Percentiles rank a stretch among this genome's conserved stretches.
Conservation (phyloP, 305 asterid genomes). For the Fraxinus ornus region DNA sequence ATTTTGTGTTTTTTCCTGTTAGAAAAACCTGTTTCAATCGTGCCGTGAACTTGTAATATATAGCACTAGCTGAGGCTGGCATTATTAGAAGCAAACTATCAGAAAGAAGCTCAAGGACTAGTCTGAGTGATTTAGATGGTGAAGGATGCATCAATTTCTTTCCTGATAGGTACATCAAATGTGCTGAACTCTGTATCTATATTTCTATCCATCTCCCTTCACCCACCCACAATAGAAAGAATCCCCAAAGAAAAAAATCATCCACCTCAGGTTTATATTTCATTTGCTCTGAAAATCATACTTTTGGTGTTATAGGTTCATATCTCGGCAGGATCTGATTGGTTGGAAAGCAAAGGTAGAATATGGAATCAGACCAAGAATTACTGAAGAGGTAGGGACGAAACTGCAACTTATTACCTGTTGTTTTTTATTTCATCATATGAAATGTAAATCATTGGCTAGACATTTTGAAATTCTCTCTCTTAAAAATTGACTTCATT, state of each 20-base stretch:
- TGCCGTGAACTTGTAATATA: slow-evolving; percentile 20
- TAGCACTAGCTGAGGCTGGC: slow-evolving; percentile 95
- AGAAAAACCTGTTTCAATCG: slow-evolving; percentile 15
- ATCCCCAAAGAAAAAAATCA: not conserved
- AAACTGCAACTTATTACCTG: not conserved
- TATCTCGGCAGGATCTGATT: slow-evolving; percentile 78
- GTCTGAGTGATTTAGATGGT: slow-evolving; percentile 30
- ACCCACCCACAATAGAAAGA: not conserved
- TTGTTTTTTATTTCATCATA: slow-evolving; percentile 1
- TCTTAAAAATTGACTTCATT: slow-evolving; percentile 59
- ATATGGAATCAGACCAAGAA: slow-evolving; percentile 53
- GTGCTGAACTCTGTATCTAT: not conserved
- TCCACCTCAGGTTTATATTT: not conserved
- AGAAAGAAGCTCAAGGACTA: slow-evolving; percentile 25
- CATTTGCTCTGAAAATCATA: not conserved
- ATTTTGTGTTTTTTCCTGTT: not conserved
- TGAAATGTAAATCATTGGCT: not conserved
- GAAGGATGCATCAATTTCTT: slow-evolving; percentile 38
- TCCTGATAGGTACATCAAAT: slow-evolving; percentile 67
- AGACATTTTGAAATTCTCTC: slow-evolving; percentile 17
- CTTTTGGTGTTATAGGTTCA: slow-evolving; percentile 46
- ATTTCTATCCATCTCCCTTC: not conserved
- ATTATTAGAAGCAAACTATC: slow-evolving; percentile 74
- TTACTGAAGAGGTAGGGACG: slow-evolving; percentile 58
- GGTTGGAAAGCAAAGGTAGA: slow-evolving; percentile 86